Base-by-base conservation (phyloP, 805 yeast genomes). In the Cyberlindnera xylosilytica region DNA sequence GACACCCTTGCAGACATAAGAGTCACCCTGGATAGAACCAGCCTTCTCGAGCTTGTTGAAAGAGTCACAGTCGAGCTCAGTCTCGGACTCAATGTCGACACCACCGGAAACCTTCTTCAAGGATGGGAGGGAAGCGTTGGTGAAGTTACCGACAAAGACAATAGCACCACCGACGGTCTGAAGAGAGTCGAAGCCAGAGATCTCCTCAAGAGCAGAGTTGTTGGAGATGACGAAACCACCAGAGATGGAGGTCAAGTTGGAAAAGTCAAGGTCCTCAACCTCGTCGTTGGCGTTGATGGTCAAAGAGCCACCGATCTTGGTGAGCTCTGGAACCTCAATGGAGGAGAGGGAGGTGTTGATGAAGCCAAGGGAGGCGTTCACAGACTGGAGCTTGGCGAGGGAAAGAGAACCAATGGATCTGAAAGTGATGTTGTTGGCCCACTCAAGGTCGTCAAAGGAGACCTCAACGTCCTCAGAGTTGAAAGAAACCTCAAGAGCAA, bases 221-320 rank as follows among this genome's bases (percentile, higher is more conserved):
- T 89, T 87, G 51, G 86, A 79, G 62, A 93, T 72, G 58, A 78
- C 82, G 67, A 93, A 86, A 68, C 97, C 99, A 78, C 99, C 98
- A 65, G 91, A 95, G 59, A 93, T 72, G 38, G 76, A 52, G 49
- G 81, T 73, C 68, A 93, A 79, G 63, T 74, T 65, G 39, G 85
- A 72, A 75, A 88, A 83, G 53, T 82, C 79, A 46, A 86, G 54
- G 56, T 71, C 74, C 57, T 78, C 76, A 66, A 93, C 79, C 42
- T 84, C 76, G 49, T 77, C 74, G 78, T 93, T 93, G 54, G 82
- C 72, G 64, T 70, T 70, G 60, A 93, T 69, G 52, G 90, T 69
- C 58, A 93, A 77, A 53, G 96, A 80, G 59, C 84, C 87, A 65
- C 97, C 97, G 60, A 91, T 74, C 27, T 69, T 47, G 43, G 70